phyloP scores from a whole-genome alignment of 176 grass and related monocot species.

The Juncus effusus region DNA sequence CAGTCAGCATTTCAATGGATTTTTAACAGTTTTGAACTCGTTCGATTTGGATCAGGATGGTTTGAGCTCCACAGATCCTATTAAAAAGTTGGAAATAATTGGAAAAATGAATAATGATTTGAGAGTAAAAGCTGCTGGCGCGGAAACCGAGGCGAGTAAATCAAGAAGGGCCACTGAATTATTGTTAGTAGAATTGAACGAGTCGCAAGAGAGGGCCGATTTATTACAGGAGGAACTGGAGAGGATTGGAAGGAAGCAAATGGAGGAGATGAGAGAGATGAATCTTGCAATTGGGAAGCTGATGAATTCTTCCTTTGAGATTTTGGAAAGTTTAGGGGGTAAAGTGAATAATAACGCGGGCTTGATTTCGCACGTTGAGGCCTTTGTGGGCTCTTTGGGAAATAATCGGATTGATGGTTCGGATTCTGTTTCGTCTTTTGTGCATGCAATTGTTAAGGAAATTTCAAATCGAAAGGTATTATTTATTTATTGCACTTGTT shows the following conservation, averaged over 20 bases:
- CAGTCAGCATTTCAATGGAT: conserved; percentile 43
- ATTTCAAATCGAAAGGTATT: conserved; percentile 26
- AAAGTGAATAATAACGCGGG: conserved; percentile 54
- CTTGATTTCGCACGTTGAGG: conserved; percentile 55
- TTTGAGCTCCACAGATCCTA: conserved; percentile 38
- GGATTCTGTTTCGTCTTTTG: conserved; percentile 24
- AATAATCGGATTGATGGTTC: conserved; percentile 42
- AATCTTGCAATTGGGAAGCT: conserved; percentile 52
- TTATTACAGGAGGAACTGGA: conserved; percentile 83
- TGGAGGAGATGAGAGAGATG: conserved; percentile 62
- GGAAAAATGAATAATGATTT: conserved; percentile 42
- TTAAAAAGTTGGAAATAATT: conserved; percentile 64
- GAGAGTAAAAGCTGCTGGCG: conserved; percentile 40
- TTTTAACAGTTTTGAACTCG: conserved; percentile 52
- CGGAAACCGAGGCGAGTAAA: conserved; percentile 68
- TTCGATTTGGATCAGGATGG: conserved; percentile 46
- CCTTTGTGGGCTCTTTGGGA: conserved; percentile 58
- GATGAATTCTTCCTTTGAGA: conserved; percentile 58
- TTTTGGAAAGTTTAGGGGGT: conserved; percentile 54
- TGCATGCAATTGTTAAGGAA: conserved; percentile 23
- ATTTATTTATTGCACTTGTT: conserved; percentile 15
- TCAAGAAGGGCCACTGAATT: conserved; percentile 64
- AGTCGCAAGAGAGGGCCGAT: conserved; percentile 90
- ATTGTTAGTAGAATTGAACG: conserved; percentile 84
- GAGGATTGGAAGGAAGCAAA: conserved; percentile 51